Percentiles rank a stretch among this genome's conserved stretches.
These are phyloP conservation scores for Calonectria pseudoreteaudii DNA, from an alignment of 2,329 filamentous ascomycete genomes.

Conservation along the genomic window DNA sequence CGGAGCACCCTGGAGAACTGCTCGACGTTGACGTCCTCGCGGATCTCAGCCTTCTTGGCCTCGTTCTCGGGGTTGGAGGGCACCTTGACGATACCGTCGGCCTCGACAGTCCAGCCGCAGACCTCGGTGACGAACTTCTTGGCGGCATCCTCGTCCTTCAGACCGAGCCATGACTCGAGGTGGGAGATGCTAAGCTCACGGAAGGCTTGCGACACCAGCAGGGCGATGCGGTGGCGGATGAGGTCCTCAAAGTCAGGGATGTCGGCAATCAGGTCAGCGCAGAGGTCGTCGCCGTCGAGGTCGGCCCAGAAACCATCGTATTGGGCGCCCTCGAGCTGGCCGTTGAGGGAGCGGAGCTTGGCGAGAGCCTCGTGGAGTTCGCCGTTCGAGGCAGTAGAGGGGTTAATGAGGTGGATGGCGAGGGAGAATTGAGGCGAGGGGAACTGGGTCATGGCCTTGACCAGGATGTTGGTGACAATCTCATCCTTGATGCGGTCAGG, in stretches of 20 bases:
- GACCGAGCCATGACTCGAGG: constrained; percentile 81
- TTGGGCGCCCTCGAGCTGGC: constrained; percentile 88
- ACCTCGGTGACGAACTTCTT: constrained; percentile 86
- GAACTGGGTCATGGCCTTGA: constrained; percentile 98
- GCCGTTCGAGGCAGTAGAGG: constrained; percentile 73
- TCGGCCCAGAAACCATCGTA: constrained; percentile 95
- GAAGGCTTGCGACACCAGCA: constrained; percentile 84
- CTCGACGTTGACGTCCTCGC: constrained; percentile 93
- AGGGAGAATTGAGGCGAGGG: constrained; percentile 95
- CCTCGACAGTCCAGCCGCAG: constrained; percentile 86
- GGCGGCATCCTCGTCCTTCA: constrained; percentile 71
- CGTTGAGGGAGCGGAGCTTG: constrained; percentile 87
- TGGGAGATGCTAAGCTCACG: constrained; percentile 77
- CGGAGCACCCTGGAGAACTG: constrained; percentile 85
- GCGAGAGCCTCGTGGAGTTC: constrained; percentile 90
- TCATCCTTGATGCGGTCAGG: constrained; percentile 97
- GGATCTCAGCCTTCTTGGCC: constrained; percentile 93
- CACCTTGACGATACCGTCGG: constrained; percentile 75
- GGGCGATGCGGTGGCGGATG: constrained; percentile 89
- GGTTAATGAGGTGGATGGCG: constrained; percentile 91
- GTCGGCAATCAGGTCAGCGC: constrained; percentile 94
- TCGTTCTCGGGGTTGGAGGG: constrained; percentile 97
- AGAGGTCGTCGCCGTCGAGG: constrained; percentile 92
- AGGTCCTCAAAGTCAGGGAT: constrained; percentile 95
- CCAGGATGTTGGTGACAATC: constrained; percentile 98